phyloP scores from a whole-genome alignment of 108 stramenopile genomes.

The Fistulifera pelliculosa region DNA sequence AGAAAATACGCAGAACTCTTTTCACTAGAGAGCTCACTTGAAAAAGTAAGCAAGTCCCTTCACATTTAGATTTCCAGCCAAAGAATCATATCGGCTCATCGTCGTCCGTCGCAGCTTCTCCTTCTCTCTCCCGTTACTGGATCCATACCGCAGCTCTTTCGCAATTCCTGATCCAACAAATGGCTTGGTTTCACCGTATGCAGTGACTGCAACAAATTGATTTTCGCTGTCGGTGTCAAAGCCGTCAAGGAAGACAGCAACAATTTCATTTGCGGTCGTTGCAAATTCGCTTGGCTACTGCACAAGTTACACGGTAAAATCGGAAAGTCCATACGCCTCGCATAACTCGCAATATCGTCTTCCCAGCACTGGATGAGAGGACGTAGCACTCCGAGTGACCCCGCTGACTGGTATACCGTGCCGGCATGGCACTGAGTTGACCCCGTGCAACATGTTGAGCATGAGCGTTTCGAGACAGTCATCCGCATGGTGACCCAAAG shows the following conservation, averaged over 20 bases:
- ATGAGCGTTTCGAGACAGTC: conserved; percentile 45
- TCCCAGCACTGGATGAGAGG: conserved; percentile 35
- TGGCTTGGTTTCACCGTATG: conserved; percentile 32
- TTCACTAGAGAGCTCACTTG: too few relatives aligned
- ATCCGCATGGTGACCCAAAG: conserved; percentile 40
- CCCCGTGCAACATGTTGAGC: conserved; percentile 41
- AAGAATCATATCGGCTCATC: not conserved
- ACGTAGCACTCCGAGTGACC: conserved; percentile 28
- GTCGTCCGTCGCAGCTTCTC: conserved; percentile 3
- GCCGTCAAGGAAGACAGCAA: conserved; percentile 19
- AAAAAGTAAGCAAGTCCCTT: too few relatives aligned
- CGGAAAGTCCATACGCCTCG: conserved; percentile 20
- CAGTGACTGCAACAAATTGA: conserved; percentile 29
- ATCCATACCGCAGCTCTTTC: conserved; percentile 35
- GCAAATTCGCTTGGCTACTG: conserved; percentile 34
- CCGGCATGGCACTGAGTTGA: conserved; percentile 37
- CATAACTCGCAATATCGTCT: conserved; percentile 29
- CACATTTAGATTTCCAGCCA: too few relatives aligned
- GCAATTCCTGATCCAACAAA: conserved; percentile 28
- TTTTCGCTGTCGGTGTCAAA: conserved; percentile 30
- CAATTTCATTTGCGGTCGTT: conserved; percentile 33
- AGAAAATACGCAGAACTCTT: too few relatives aligned
- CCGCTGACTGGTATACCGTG: conserved; percentile 28
- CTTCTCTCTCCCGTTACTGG: conserved; percentile 28
- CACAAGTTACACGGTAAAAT: conserved; percentile 47